These are phyloP conservation scores for Stemphylium vesicarium DNA, from an alignment of 2,329 filamentous ascomycete species.

Conservation along the genomic window DNA sequence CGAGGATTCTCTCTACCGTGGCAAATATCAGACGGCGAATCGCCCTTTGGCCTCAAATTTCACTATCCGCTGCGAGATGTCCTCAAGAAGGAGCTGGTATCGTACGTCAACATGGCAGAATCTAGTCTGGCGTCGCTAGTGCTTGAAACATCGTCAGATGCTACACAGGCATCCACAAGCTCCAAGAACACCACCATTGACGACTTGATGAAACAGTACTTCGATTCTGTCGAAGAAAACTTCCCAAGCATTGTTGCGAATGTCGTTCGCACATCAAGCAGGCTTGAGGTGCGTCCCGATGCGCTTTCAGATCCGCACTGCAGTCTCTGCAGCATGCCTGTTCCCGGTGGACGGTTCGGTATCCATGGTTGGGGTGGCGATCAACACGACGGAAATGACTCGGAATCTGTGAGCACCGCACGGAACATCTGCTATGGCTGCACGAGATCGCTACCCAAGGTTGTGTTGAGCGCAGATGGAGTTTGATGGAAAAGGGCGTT, in stretches of 20 bases:
- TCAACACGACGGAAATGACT: slow-evolving; percentile 53
- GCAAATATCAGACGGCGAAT: slow-evolving; percentile 77
- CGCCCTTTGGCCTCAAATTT: slow-evolving; percentile 64
- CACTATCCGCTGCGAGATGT: slow-evolving; percentile 86
- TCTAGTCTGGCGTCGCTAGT: slow-evolving; percentile 57
- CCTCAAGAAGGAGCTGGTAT: slow-evolving; percentile 77
- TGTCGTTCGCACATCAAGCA: slow-evolving; percentile 89
- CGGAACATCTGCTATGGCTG: slow-evolving; percentile 73
- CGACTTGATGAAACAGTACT: slow-evolving; percentile 87
- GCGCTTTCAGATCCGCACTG: slow-evolving; percentile 54
- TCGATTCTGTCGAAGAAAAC: slow-evolving; percentile 80
- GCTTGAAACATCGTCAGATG: slow-evolving; percentile 36
- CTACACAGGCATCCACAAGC: slow-evolving; percentile 56
- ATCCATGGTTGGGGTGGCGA: slow-evolving; percentile 66
- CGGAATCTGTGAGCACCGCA: slow-evolving; percentile 23
- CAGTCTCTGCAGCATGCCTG: slow-evolving; percentile 71
- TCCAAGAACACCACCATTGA: slow-evolving; percentile 87
- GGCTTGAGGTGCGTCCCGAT: slow-evolving; percentile 64
- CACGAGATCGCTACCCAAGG: slow-evolving; percentile 60
- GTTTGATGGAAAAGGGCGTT: neutral
- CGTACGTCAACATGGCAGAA: slow-evolving; percentile 65
- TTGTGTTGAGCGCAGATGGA: neutral
- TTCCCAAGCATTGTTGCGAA: slow-evolving; percentile 95
- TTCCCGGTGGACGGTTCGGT: slow-evolving; percentile 68
- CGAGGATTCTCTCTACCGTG: slow-evolving; percentile 83